Evolutionary conservation across 108 stramenopile genomes (phyloP).

Genomic region (Epithemia pelagica): DNA sequence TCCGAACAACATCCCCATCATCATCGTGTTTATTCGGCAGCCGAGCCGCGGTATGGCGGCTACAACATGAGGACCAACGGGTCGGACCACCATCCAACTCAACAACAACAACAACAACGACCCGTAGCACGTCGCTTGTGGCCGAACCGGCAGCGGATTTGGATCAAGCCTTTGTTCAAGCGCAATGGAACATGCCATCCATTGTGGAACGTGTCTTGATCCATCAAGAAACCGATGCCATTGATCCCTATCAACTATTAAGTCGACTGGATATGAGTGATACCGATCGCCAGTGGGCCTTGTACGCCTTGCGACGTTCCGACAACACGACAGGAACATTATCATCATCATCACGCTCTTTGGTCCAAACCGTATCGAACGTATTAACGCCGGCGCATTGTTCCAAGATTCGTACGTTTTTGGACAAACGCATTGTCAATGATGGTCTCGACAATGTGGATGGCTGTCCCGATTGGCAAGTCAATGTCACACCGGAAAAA

Average conservation of each 20-base stretch:
- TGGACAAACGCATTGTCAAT: slow-evolving; percentile 4
- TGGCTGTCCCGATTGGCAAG: slow-evolving; percentile 6
- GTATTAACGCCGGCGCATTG: slow-evolving; percentile 7
- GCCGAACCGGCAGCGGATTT: background rate
- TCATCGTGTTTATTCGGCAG: too few species aligned
- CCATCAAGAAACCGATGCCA: background rate
- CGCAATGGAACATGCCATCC: slow-evolving; percentile 12
- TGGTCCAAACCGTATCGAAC: background rate
- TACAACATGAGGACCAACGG: too few species aligned
- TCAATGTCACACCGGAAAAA: slow-evolving; percentile 7
- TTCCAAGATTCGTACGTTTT: slow-evolving; percentile 3
- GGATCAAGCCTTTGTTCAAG: background rate
- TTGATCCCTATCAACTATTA: slow-evolving; percentile 6
- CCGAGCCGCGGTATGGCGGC: too few species aligned
- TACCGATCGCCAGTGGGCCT: slow-evolving; percentile 2
- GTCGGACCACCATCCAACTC: too few species aligned
- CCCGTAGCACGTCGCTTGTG: background rate
- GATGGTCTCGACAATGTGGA: slow-evolving; percentile 8
- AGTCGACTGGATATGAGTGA: slow-evolving; percentile 4
- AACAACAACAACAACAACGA: too few species aligned
- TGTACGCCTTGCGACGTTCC: background rate
- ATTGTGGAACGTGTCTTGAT: slow-evolving; percentile 13
- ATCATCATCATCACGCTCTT: background rate
- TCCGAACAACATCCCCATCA: too few species aligned
- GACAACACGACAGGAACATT: background rate